These are phyloP conservation scores for Falciphora oryzae DNA, from an alignment of 2,329 filamentous ascomycete genomes.

Conservation along the genomic window DNA sequence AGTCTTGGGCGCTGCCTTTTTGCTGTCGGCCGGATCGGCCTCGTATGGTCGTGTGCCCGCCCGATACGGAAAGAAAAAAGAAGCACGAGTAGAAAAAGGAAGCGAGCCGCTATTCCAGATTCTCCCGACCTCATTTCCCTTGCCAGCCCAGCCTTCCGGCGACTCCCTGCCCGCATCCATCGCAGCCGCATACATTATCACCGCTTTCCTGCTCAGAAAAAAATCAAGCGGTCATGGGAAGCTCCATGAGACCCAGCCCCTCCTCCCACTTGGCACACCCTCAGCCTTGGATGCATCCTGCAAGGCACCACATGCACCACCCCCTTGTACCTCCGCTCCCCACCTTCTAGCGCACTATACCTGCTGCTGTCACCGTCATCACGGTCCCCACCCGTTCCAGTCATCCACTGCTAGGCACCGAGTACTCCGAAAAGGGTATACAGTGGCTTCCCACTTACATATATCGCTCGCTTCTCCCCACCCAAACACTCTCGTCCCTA, in stretches of 20 bases:
- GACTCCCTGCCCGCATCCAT: neutral
- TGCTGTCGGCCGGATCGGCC: neutral
- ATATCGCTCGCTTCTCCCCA: neutral
- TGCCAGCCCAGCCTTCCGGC: neutral
- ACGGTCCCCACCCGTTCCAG: neutral
- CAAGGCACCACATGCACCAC: conserved; percentile 4
- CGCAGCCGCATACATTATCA: neutral
- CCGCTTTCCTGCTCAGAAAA: neutral
- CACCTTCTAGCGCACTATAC: neutral
- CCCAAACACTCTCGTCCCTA: neutral
- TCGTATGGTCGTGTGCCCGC: neutral
- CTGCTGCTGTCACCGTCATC: neutral
- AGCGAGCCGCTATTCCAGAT: neutral
- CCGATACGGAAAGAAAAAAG: neutral
- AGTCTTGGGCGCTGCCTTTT: neutral
- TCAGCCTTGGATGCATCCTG: conserved; percentile 1
- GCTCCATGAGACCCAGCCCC: neutral
- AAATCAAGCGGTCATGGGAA: neutral
- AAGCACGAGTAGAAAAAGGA: neutral
- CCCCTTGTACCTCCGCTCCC: neutral
- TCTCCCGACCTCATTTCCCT: neutral
- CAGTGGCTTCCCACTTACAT: neutral
- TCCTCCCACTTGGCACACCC: neutral
- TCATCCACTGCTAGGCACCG: neutral
- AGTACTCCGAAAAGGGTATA: neutral